These are phyloP conservation scores for Flaveria trinervia DNA, from an alignment of 129 eudicot genomes.

Conservation along the genomic window DNA sequence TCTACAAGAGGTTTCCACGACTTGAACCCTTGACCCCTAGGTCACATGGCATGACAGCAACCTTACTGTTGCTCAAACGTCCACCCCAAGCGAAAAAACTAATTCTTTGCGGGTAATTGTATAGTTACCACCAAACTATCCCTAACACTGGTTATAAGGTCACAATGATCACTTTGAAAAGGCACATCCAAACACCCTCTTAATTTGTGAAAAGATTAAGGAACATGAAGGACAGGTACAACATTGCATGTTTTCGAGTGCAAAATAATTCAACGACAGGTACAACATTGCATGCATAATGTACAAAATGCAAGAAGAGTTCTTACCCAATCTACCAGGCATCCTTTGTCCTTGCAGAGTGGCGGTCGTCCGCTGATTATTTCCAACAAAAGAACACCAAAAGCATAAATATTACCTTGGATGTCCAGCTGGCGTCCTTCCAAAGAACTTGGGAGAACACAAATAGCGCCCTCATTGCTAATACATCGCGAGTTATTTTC, in stretches of 20 bases:
- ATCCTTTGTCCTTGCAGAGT: slow-evolving; percentile 73
- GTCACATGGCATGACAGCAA: too few relatives aligned
- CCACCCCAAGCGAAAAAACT: neutral
- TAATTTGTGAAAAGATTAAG: neutral
- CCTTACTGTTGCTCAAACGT: too few relatives aligned
- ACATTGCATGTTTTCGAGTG: slow-evolving; percentile 9
- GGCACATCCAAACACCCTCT: slow-evolving; percentile 11
- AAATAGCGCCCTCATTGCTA: slow-evolving; percentile 72
- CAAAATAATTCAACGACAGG: neutral
- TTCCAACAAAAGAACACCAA: slow-evolving; percentile 85
- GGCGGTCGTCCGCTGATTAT: slow-evolving; percentile 89
- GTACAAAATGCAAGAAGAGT: slow-evolving; percentile 22
- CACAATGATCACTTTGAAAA: neutral
- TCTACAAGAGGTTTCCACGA: too few relatives aligned
- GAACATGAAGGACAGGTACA: slow-evolving; percentile 20
- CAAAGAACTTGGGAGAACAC: slow-evolving; percentile 72
- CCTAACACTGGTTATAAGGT: neutral
- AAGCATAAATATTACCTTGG: slow-evolving; percentile 78
- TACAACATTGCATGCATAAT: slow-evolving; percentile 20
- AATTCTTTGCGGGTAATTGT: neutral
- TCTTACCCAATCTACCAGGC: slow-evolving; percentile 92
- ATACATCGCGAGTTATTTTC: slow-evolving; percentile 74
- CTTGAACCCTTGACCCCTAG: too few relatives aligned
- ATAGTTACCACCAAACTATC: neutral
- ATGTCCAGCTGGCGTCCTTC: slow-evolving; percentile 70